phyloP scores from a whole-genome alignment of 768 basidiomycete species.

The Cantharellus anzutake region DNA sequence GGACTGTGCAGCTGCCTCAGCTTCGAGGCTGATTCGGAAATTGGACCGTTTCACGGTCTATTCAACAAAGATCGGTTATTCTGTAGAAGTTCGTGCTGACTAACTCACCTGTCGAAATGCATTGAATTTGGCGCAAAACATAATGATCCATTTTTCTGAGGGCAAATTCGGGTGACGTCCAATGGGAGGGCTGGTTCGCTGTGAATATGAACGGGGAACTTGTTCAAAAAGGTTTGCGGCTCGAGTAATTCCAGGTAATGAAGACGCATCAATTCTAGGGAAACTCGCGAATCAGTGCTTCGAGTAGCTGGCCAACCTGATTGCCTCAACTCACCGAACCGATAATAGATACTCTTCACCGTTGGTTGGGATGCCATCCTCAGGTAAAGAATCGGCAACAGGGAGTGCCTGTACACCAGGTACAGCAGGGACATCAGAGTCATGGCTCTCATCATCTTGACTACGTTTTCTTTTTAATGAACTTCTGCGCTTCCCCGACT shows the following conservation, averaged over 20 bases:
- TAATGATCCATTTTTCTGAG: slow-evolving; percentile 4
- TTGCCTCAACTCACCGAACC: slow-evolving; percentile 5
- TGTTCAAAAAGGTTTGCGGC: slow-evolving; percentile 1
- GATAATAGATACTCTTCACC: slow-evolving; percentile 7
- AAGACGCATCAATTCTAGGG: slow-evolving; percentile 1
- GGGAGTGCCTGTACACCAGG: slow-evolving; percentile 7
- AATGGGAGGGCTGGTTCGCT: background rate
- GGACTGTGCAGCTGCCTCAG: background rate
- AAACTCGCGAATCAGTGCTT: background rate
- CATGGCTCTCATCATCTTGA: too few relatives aligned
- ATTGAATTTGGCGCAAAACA: slow-evolving; percentile 3
- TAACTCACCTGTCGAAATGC: slow-evolving; percentile 2
- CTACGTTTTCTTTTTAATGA: too few relatives aligned
- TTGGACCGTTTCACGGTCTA: too few relatives aligned
- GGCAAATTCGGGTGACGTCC: slow-evolving; percentile 2
- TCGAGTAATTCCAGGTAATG: slow-evolving; percentile 4
- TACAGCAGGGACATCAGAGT: too few relatives aligned
- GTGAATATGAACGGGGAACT: background rate
- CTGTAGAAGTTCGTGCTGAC: too few relatives aligned
- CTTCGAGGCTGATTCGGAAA: background rate
- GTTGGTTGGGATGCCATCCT: slow-evolving; percentile 6
- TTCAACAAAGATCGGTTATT: too few relatives aligned
- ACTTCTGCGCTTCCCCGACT: too few relatives aligned
- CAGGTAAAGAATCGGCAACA: slow-evolving; percentile 6
- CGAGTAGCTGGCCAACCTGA: background rate